Conservation (phyloP, 1,284 basidiomycete genomes). For the Porodaedalea pini region DNA sequence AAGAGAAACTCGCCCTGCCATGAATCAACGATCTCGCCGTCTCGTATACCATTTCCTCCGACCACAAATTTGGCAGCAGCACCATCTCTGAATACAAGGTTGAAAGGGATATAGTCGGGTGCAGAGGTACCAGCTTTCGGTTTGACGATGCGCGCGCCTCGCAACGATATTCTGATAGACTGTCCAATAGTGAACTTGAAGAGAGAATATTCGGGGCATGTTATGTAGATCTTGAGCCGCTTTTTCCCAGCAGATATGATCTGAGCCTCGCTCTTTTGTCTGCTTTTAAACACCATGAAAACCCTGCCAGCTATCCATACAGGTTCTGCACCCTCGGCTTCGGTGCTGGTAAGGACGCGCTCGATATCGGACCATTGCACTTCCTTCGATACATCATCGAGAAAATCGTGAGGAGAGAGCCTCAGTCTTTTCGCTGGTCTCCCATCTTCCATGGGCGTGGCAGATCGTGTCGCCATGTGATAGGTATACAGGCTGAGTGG, state of each 20-base stretch:
- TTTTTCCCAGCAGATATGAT: not conserved
- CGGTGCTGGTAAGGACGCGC: not conserved
- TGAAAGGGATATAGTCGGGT: conserved; percentile 11
- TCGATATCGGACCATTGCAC: conserved; percentile 17
- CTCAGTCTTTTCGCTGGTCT: not conserved
- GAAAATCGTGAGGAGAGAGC: not conserved
- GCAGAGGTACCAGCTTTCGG: conserved; percentile 7
- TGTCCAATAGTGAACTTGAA: conserved; percentile 8
- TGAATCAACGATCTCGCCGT: conserved; percentile 9
- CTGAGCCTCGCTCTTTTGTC: not conserved
- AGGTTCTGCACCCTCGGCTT: not conserved
- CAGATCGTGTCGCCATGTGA: not conserved
- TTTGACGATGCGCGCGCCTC: conserved; percentile 1
- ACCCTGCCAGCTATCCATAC: conserved; percentile 14
- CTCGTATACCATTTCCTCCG: not conserved
- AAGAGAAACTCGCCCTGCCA: conserved; percentile 9
- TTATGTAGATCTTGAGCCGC: conserved; percentile 6
- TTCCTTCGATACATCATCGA: conserved; percentile 11
- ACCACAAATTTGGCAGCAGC: conserved; percentile 2
- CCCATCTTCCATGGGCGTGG: not conserved
- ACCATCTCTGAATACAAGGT: conserved; percentile 10
- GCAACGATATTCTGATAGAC: conserved; percentile 6
- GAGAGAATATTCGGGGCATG: not conserved
- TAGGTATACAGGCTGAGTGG: too few species aligned
- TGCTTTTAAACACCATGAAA: not conserved